phyloP scores from a whole-genome alignment of 768 basidiomycete species.

The Fibroporia radiculosa region DNA sequence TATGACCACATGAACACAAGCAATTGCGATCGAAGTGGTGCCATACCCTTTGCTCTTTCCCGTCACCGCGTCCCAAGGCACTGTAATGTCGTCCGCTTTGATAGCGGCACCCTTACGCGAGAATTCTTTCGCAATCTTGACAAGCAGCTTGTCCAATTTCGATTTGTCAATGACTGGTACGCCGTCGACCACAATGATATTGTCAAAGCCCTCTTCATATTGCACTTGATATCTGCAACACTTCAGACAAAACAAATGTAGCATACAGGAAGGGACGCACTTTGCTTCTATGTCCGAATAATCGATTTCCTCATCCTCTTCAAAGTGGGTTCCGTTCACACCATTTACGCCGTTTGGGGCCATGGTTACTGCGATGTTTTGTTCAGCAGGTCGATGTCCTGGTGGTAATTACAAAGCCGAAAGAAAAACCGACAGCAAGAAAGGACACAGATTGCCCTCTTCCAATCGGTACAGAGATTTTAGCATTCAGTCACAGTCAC shows the following conservation, averaged over 20 bases:
- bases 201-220: conserved; percentile 83
- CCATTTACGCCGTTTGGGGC: conserved; percentile 15
- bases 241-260: background rate
- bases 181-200: conserved; percentile 87
- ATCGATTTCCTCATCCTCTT: conserved; percentile 62
- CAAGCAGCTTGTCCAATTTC: conserved; percentile 74
- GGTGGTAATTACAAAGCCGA: too few relatives aligned
- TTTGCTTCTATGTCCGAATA: conserved; percentile 85
- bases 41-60: conserved; percentile 90
- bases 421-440: too few relatives aligned
- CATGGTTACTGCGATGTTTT: background rate
- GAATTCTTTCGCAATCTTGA: conserved; percentile 81
- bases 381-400: too few relatives aligned
- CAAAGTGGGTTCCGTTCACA: conserved; percentile 14
- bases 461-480: conserved; percentile 1
- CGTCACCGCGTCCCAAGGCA: conserved; percentile 80
- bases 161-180: conserved; percentile 83
- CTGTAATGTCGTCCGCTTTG: conserved; percentile 67
- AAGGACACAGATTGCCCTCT: too few relatives aligned
- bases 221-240: conserved; percentile 71
- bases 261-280: conserved; percentile 32
- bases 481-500: conserved; percentile 2
- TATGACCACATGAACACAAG: background rate
- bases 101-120: conserved; percentile 71
- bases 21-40: background rate